These are phyloP conservation scores for Pseudovirgaria hyperparasitica DNA, from an alignment of 2,329 filamentous ascomycete species.

Conservation along the genomic window DNA sequence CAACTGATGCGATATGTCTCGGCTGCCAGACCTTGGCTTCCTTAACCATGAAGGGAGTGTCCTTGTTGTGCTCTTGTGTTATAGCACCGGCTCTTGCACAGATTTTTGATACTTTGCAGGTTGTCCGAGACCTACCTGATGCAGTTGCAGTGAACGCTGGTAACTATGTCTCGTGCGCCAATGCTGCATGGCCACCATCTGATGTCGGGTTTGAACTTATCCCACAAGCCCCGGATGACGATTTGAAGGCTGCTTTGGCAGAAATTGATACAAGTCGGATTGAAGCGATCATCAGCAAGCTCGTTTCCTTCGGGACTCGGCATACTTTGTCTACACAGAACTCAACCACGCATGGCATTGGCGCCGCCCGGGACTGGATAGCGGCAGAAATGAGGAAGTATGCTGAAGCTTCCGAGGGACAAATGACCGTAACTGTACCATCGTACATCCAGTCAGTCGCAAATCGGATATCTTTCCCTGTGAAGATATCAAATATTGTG, in stretches of 20 bases:
- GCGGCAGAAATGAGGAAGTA: conserved; percentile 36
- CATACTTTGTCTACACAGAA: conserved; percentile 44
- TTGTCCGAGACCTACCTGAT: conserved; percentile 14
- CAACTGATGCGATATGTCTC: too few relatives aligned
- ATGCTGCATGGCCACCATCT: conserved; percentile 29
- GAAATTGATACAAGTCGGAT: conserved; percentile 32
- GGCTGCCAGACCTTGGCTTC: too few relatives aligned
- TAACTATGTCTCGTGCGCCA: conserved; percentile 19
- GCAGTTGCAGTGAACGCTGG: conserved; percentile 18
- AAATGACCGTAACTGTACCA: conserved; percentile 37
- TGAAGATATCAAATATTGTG: conserved; percentile 41
- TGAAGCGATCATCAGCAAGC: conserved; percentile 37
- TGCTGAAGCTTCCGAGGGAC: conserved; percentile 35
- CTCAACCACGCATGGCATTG: conserved; percentile 38
- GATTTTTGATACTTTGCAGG: too few relatives aligned
- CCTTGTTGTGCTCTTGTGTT: too few relatives aligned
- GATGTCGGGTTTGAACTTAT: conserved; percentile 23
- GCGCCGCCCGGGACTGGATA: conserved; percentile 46
- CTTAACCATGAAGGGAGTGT: too few relatives aligned
- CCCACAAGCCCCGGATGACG: conserved; percentile 28
- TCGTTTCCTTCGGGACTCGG: conserved; percentile 44
- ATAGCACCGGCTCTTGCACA: too few relatives aligned
- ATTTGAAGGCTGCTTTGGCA: conserved; percentile 26
- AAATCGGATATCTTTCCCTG: conserved; percentile 36
- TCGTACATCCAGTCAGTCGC: conserved; percentile 39